Percentiles rank a stretch among this genome's conserved stretches.
phyloP scores from a whole-genome alignment of 108 stramenopile genomes.

The Epipyxis sp. region DNA sequence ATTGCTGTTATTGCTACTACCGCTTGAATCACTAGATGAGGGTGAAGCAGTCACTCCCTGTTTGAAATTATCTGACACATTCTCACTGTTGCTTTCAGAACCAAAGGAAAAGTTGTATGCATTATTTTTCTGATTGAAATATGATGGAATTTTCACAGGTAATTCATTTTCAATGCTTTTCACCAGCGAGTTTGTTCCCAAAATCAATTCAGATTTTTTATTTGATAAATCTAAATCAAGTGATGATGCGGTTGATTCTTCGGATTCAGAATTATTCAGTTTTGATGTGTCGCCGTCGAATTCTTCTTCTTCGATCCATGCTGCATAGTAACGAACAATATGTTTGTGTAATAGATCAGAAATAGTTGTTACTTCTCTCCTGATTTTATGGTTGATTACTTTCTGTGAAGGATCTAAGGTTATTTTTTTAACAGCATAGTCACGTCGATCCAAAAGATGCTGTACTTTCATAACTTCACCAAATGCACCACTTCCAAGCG shows the following conservation, averaged over 20 bases:
- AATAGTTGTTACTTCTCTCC: constrained; percentile 52
- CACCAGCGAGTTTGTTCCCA: too few relatives aligned
- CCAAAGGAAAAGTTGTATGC: too few relatives aligned
- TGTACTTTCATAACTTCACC: constrained; percentile 52
- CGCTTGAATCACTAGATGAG: background rate
- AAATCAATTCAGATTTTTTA: too few relatives aligned
- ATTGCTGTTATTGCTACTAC: constrained; percentile 1
- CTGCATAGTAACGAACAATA: constrained; percentile 52
- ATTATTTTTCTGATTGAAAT: too few relatives aligned
- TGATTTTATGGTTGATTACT: constrained; percentile 49
- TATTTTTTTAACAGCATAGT: constrained; percentile 52
- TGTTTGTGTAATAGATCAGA: constrained; percentile 47
- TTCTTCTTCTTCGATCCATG: constrained; percentile 45
- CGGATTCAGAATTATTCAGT: too few relatives aligned
- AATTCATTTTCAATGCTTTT: too few relatives aligned
- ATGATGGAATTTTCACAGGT: too few relatives aligned
- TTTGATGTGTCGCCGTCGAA: too few relatives aligned
- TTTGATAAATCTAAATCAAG: too few relatives aligned
- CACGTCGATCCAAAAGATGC: constrained; percentile 43
- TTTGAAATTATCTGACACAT: background rate
- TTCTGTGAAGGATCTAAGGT: background rate
- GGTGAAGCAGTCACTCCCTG: background rate
- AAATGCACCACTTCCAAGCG: constrained; percentile 47
- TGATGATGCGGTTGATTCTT: too few relatives aligned
- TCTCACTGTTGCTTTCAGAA: too few relatives aligned